Evolutionary conservation across 805 yeast species (phyloP), one percentile per base, ranked within the genome.

Genomic region (Pachysolen tannophilus): DNA sequence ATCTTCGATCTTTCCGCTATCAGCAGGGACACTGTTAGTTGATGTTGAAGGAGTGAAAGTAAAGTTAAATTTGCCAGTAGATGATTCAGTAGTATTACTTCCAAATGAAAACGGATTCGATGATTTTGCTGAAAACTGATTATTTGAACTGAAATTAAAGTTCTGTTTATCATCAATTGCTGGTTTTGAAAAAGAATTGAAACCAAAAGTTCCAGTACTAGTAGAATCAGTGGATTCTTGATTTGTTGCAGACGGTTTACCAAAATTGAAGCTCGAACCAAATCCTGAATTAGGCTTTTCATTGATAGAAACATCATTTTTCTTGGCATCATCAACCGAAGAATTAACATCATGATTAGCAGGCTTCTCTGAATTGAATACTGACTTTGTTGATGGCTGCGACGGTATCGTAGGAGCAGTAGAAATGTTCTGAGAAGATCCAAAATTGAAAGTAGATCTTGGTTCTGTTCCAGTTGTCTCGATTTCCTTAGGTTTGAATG

Each of bases 351-450:
- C 35, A 16, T 40, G 37, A 15, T 32, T 37, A 9, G 33, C 30
- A 17, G 26, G n/a, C 16, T 43, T 26, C 4, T 53, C 53, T 28
- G 51, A 49, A n/a, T 49, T 37, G 37, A 52, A 54, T 5, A 48
- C 50, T 14, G 63, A 57, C 32, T 52, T 51, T 16, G 41, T 40
- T 16, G 38, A 41, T 20, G 20, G 31, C 16, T 42, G 30, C 7
- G 24, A 11, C 6, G 43, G 11, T 13, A 23, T 28, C 8, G 38
- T 18, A 7, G 40, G 28, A 32, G 38, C 38, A 24, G 29, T 17
- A 16, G 30, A 5, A n/a, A 15, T 19, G 13, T 19, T 20, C 14
- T 20, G 19, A 11, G 35, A 33, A 11, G 20, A 33, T n/a, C 25
- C 20, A 8, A 16, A 23, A 17, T 19, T 26, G 26, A 23, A 23